Evolutionary conservation across 768 basidiomycete genomes (phyloP), one percentile per base, ranked within the genome.

Genomic region (Hydnomerulius pinastri): DNA sequence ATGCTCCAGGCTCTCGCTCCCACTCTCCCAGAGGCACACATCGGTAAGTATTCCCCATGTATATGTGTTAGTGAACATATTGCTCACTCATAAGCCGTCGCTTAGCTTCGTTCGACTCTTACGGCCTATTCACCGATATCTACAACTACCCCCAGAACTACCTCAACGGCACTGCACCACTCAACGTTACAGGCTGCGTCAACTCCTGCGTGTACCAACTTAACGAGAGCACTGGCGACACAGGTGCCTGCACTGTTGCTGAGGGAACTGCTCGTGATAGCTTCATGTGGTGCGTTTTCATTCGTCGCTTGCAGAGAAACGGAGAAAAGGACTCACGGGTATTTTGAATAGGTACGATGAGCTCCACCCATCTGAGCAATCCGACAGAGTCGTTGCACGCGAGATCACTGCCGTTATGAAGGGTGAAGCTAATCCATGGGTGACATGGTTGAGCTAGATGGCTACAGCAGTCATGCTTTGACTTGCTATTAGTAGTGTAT

Each of bases 81-180:
- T 12, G 21, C 40, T 39, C 13, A 38, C 13, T 18, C 41, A 21
- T n/a, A 18, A 35, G 6, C 11, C 38, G 6, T 15, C 25, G 29
- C 15, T 9, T 42, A 84, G 85, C 77, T 1, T 61, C 82, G 1
- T 86, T 86, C 55, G 81, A 86, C 61, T 82, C 84, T 4, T 74
- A 85, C 60, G 71, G 71, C 2, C 71, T 86, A 25, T 84, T 86
- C 61, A 63, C 74, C 15, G 83, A 86, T 58, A 84, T 87, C 67
- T 73, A 74, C 55, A 63, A 68, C 21, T 62, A 76, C 48, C 85
- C 85, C 1, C 55, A 64, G 7, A 53, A 60, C 4, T 86, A 85
- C 63, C 65, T 86, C 27, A 87, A 86, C 51, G 85, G 84, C 7
- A 86, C 83, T 0, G 82, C 75, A 0, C 81, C 83, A 11, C 62